Conservation (phyloP, 768 basidiomycete species). For the Suillus bovinus region DNA sequence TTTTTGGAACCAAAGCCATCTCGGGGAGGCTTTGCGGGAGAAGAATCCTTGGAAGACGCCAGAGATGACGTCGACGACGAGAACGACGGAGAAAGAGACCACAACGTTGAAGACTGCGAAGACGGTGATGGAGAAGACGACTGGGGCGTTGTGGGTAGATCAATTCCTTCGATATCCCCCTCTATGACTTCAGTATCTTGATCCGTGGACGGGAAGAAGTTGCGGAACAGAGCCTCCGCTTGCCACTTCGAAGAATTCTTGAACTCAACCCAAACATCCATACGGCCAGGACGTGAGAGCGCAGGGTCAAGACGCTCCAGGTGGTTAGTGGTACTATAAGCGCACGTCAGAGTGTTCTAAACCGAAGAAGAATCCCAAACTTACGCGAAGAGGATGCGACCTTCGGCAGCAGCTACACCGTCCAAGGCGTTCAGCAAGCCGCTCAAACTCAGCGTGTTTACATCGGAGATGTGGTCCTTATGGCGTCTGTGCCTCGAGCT, state of each 20-base stretch:
- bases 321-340: constrained; percentile 79
- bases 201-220: constrained; percentile 85
- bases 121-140: constrained; percentile 41
- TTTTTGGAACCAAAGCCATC: constrained; percentile 53
- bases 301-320: constrained; percentile 90
- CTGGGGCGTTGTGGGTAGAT: constrained; percentile 40
- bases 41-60: constrained; percentile 28
- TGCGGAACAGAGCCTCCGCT: constrained; percentile 83
- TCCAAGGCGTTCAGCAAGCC: constrained; percentile 85
- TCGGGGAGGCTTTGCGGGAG: constrained; percentile 16
- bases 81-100: constrained; percentile 44
- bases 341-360: constrained; percentile 1
- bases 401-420: constrained; percentile 85
- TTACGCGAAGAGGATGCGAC: constrained; percentile 86
- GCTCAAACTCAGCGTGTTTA: constrained; percentile 79
- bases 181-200: constrained; percentile 40
- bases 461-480: constrained; percentile 66
- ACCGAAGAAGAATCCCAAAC: constrained; percentile 31
- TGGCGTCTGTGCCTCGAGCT: constrained; percentile 46
- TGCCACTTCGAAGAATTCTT: constrained; percentile 85
- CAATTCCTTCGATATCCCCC: constrained; percentile 48
- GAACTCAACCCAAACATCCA: constrained; percentile 94
- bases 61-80: constrained; percentile 44
- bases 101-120: constrained; percentile 47
- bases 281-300: constrained; percentile 86